Evolutionary conservation across 345 rosid species (phyloP).

Genomic region (Clausena lansium): DNA sequence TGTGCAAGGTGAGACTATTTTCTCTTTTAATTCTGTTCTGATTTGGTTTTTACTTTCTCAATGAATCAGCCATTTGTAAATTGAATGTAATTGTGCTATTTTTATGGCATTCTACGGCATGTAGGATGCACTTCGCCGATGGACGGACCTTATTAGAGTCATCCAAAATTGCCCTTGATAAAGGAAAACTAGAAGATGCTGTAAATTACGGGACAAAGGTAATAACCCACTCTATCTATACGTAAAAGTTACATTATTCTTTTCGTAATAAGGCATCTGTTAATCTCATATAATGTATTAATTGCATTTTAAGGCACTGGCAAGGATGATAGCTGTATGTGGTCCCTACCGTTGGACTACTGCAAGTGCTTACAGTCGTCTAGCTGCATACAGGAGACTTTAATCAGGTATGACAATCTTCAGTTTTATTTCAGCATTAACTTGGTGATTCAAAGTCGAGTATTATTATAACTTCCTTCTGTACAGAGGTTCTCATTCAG

Average conservation of each 20-base stretch:
- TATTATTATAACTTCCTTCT: not conserved
- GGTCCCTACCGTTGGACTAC: constrained; percentile 85
- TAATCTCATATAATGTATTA: constrained; percentile 19
- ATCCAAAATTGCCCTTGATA: constrained; percentile 86
- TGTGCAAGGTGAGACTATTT: constrained; percentile 49
- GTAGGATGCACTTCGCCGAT: constrained; percentile 81
- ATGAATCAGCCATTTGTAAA: not conserved
- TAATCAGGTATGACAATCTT: constrained; percentile 56
- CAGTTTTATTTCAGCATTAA: constrained; percentile 2
- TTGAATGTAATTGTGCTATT: not conserved
- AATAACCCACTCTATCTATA: constrained; percentile 6
- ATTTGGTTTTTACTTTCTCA: not conserved
- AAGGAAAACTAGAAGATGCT: constrained; percentile 89
- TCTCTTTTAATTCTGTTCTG: not conserved
- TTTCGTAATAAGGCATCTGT: not conserved
- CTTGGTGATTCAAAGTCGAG: constrained; percentile 1
- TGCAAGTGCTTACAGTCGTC: constrained; percentile 93
- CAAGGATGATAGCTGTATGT: constrained; percentile 83
- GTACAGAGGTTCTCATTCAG: not conserved
- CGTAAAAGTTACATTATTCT: not conserved
- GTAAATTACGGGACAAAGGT: constrained; percentile 80
- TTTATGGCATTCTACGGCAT: constrained; percentile 42
- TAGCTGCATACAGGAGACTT: constrained; percentile 91
- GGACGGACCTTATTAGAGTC: constrained; percentile 79
- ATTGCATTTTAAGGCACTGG: constrained; percentile 56